Percentiles rank a stretch among this genome's conserved stretches.
Conservation (phyloP, 768 basidiomycete genomes). For the Lepiota brunneoincarnata region DNA sequence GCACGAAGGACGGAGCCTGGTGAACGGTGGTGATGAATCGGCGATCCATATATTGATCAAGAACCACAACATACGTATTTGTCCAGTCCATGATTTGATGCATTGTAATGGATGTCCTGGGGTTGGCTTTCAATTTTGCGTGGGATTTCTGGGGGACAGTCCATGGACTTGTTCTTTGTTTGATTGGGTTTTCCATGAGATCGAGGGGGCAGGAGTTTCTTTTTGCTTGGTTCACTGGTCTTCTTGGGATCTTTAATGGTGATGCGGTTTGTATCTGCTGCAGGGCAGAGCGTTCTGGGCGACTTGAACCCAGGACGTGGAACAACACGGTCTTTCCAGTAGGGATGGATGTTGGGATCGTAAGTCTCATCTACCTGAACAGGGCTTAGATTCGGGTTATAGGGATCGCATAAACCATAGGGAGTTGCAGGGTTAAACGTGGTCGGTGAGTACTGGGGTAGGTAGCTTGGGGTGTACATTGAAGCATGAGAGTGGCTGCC, state of each 20-base stretch:
- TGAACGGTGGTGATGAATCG: constrained; percentile 1
- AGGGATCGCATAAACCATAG: not conserved
- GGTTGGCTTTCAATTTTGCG: not conserved
- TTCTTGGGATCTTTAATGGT: constrained; percentile 6
- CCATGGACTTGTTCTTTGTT: not conserved
- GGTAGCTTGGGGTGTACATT: constrained; percentile 8
- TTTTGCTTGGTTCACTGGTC: not conserved
- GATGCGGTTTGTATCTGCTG: constrained; percentile 1
- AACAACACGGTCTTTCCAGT: constrained; percentile 9
- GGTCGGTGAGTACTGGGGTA: not conserved
- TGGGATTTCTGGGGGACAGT: not conserved
- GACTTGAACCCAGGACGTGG: constrained; percentile 8
- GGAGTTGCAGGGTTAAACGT: not conserved
- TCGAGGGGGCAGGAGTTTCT: constrained; percentile 4
- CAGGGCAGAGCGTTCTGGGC: not conserved
- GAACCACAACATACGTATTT: constrained; percentile 37
- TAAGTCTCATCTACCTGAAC: constrained; percentile 6
- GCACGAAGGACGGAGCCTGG: constrained; percentile 47
- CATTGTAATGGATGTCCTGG: not conserved
- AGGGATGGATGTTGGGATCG: constrained; percentile 4
- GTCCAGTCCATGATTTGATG: constrained; percentile 27
- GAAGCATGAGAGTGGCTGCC: not conserved
- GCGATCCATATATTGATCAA: not conserved
- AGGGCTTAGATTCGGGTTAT: not conserved
- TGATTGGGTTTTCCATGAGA: not conserved